Base-by-base conservation (phyloP, 2,329 filamentous ascomycete genomes). In the Alternaria brassicae region DNA sequence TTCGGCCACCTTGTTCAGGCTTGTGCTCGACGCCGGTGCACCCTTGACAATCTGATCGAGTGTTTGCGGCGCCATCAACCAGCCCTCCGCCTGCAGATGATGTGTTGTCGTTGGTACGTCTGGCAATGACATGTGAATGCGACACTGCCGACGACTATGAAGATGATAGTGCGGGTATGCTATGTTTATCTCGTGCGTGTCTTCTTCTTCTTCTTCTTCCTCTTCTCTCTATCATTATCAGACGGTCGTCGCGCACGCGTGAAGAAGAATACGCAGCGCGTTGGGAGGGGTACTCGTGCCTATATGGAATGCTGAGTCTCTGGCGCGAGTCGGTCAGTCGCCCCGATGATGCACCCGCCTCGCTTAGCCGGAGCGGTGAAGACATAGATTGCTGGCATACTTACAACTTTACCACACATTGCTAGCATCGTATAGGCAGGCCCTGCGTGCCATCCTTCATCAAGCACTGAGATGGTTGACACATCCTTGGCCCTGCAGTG, bases 1-100 rank as follows among this genome's bases (percentile, higher is more conserved):
- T 21, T 58, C 50, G 15, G 58, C 61, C 6, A 61, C 51, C 51
- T 51, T 58, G 36, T 42, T 45, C 19, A 61, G 47, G 12, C 36
- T 77, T 15, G 86, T 83, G 68, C 86, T 85, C 56, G 89, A 85
- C 58, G 88, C 82, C 58, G 92, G 90, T 49, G 92, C 89, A 72
- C 93, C 94, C 81, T 97, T 98, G 81, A 98, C 92, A 72, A 97
- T 86, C 72, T 93, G 92, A 81, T 97, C 93, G 74, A 96, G 84
- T 62, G 86, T 56, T 19, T 65, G 61, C 28, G 66, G 42, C 37
- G 68, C 61, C 67, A 70, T 69, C 40, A 27, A 40, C 23, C 9
- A 23, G 9, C 21, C 17, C 42, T 28, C 42, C 27, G 15, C 42
- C 30, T 9, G 21, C 42, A 32, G 19, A 47, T 47, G 17, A 15